Base-by-base conservation (phyloP, 2,329 filamentous ascomycete genomes). In the Paradendryphiella salina region DNA sequence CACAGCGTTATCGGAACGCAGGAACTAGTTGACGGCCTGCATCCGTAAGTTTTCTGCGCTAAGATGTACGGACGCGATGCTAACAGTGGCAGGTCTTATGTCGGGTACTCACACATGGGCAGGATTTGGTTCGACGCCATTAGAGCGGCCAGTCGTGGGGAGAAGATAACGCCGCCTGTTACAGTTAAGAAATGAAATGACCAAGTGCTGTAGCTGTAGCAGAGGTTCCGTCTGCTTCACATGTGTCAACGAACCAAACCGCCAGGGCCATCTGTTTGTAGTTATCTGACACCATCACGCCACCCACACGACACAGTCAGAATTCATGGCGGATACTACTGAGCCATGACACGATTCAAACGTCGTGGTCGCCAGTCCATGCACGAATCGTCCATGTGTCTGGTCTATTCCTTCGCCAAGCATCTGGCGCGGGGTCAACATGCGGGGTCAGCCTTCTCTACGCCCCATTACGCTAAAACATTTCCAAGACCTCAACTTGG, bases 21-120 rank as follows among this genome's bases (percentile, higher is more conserved):
- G 11, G 65, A 67, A 21, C 52, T 70, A 17, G 49, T 51, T 35
- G 68, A 70, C 49, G 57, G 52, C 17, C 7, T 65, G n/a, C 66
- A 70, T 60, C 66, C 67, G 57, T 65, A 48, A 57, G 62, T 60
- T 9, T 13, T 50, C 11, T 15, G 13, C 6, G 14, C 3, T 15
- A 17, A 18, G 4, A 2, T 11, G 11, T 37, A 20, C 15, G 13
- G 1, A 11, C 3, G 13, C 11, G 43, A 8, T 47, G 29, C 51
- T 54, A 35, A 57, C 26, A 17, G 17, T 23, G 17, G 3, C n/a
- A 66, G 63, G 23, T 64, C 54, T 29, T 53, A 64, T 40, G 54
- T 42, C 14, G 68, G 68, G 0, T 71, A 71, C 50, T 36, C 42
- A 15, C 61, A 65, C 32, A 70, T 72, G 67, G 68, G 59, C 1